These are phyloP conservation scores for Penicillium longicatenatum DNA, from an alignment of 495 filamentous ascomycete genomes.

Conservation along the genomic window DNA sequence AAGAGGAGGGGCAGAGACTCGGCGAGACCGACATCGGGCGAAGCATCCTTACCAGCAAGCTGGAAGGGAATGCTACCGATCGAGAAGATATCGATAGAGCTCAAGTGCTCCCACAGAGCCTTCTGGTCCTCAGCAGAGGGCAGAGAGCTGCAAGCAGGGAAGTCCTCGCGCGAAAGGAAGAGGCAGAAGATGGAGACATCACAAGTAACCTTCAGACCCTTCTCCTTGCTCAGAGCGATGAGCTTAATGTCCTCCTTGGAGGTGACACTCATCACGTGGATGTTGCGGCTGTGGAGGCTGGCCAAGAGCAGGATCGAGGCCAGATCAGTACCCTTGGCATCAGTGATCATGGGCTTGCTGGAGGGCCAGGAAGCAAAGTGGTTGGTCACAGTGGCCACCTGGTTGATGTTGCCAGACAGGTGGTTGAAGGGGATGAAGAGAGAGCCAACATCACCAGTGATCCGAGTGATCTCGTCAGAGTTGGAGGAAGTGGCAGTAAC, in stretches of 20 bases:
- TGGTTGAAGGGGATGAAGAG: slow-evolving; percentile 90
- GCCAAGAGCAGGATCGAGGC: slow-evolving; percentile 79
- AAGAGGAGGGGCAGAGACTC: slow-evolving; percentile 78
- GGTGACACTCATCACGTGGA: slow-evolving; percentile 81
- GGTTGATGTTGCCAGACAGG: slow-evolving; percentile 81
- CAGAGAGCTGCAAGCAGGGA: slow-evolving; percentile 65
- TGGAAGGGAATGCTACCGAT: slow-evolving; percentile 83
- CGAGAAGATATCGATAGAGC: slow-evolving; percentile 80
- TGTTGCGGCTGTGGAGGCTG: slow-evolving; percentile 79
- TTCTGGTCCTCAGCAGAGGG: slow-evolving; percentile 72
- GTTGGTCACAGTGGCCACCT: slow-evolving; percentile 77
- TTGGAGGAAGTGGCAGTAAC: slow-evolving; percentile 79
- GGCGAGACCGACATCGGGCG: slow-evolving; percentile 66
- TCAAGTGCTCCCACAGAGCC: slow-evolving; percentile 77
- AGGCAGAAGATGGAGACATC: slow-evolving; percentile 82
- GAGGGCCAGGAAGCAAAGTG: slow-evolving; percentile 82
- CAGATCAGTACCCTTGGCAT: slow-evolving; percentile 81
- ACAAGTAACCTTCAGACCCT: slow-evolving; percentile 81
- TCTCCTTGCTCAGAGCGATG: slow-evolving; percentile 79
- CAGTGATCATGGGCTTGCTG: slow-evolving; percentile 82
- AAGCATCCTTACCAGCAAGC: slow-evolving; percentile 63
- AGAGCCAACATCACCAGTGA: slow-evolving; percentile 76
- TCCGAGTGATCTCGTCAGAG: slow-evolving; percentile 70
- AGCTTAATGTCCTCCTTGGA: slow-evolving; percentile 81
- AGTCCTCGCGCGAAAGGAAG: slow-evolving; percentile 76